Base-by-base conservation (phyloP, 176 grass and related monocot genomes). In the Tillandsia fasciculata region DNA sequence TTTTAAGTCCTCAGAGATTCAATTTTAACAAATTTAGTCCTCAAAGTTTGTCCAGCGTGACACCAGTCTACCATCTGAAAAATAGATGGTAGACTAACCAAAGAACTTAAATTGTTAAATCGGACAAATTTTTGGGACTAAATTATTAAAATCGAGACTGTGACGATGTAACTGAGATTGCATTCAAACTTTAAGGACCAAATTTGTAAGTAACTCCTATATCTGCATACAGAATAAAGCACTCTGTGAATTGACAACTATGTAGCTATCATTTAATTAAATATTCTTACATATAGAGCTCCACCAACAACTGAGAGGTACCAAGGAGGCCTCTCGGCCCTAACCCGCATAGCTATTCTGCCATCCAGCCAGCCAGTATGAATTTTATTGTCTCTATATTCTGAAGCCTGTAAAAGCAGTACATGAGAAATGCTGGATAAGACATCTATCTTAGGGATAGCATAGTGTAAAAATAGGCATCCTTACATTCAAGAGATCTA, bases 271-370 rank as follows among this genome's bases (percentile, higher is more conserved):
- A 42, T 42, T 42, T 50, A 67, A 12, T 48, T 9, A 33, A 28
- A 64, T 2, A 70, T 10, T 22, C 84, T 50, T 93, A 99, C 94
- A 82, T 99, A 99, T 79, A 99, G 79, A 78, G 90, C 77, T 69
- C 90, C 90, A 73, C 84, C 94, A 84, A 99, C 94, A 86, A 99
- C 94, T 65, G 90, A 99, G 63, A 99, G 79, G 79, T 99, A 93
- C 94, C 90, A 99, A 84, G 94, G 94, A 53, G 89, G 90, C 77
- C 94, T 93, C 82, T 99, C 94, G 64, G 94, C 94, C 86, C 94
- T 90, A 77, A 99, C 94, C 52, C 94, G 90, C 94, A 99, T 99
- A 72, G 87, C 94, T 72, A 99, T 99, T 88, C 94, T 93, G 82
- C 94, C 93, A 66, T 99, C 94, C 49, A 99, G 77, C 94, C 89